These are phyloP conservation scores for Haberlea rhodopensis DNA, from an alignment of 257 asterid species.

Conservation along the genomic window DNA sequence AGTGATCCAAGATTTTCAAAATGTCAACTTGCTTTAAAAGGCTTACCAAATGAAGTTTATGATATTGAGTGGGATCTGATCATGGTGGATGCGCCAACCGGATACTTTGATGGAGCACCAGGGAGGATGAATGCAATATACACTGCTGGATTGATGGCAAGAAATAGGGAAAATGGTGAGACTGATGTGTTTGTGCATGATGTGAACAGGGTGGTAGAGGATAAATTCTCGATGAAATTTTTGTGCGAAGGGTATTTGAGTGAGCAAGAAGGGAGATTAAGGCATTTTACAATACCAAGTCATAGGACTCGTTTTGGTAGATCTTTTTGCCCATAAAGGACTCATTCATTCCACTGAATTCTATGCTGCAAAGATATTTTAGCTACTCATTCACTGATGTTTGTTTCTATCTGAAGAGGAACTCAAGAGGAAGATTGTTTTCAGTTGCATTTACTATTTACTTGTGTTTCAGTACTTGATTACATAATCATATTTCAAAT, in stretches of 20 bases:
- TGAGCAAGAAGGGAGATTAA: conserved; percentile 63
- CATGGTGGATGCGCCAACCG: conserved; percentile 95
- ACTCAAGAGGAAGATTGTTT: neutral
- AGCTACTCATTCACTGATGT: neutral
- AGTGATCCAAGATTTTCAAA: conserved; percentile 72
- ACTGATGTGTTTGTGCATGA: conserved; percentile 89
- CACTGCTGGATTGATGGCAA: conserved; percentile 78
- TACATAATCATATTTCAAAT: neutral
- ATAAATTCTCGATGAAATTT: conserved; percentile 66
- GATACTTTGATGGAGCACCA: conserved; percentile 73
- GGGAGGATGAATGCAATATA: conserved; percentile 88
- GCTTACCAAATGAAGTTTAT: conserved; percentile 54
- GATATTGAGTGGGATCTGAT: conserved; percentile 82
- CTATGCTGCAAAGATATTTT: neutral
- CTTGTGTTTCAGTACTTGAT: neutral
- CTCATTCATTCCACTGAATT: neutral
- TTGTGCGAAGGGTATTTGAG: conserved; percentile 68
- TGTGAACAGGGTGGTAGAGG: conserved; percentile 73
- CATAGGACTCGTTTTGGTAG: conserved; percentile 49
- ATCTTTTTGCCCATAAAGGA: conserved; percentile 71
- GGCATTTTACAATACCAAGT: conserved; percentile 76
- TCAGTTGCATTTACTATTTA: neutral
- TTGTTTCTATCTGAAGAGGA: neutral
- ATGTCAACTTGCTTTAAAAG: conserved; percentile 70
- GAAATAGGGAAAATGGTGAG: conserved; percentile 64